Conservation (phyloP, 75 land plant species). For the Sequoia sempervirens region DNA sequence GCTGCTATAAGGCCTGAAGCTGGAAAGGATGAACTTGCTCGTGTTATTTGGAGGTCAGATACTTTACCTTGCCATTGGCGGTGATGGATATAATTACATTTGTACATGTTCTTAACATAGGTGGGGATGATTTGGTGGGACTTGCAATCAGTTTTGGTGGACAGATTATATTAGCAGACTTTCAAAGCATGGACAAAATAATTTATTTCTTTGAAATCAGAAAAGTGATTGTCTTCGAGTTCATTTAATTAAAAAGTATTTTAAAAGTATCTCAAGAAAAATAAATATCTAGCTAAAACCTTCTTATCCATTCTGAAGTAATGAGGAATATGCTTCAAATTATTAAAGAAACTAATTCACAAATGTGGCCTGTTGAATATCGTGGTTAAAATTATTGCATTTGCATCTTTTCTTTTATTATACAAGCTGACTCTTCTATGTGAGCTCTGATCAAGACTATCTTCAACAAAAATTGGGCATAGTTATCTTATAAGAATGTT, state of each 20-base stretch:
- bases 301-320: background rate
- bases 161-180: background rate
- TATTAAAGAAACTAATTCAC: background rate
- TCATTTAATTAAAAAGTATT: background rate
- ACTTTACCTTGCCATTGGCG: background rate
- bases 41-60: slow-evolving; percentile 76
- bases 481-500: background rate
- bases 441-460: background rate
- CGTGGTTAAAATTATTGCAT: background rate
- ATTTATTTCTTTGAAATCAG: background rate
- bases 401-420: background rate
- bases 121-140: background rate
- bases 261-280: background rate
- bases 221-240: background rate
- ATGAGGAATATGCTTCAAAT: background rate
- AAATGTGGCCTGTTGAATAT: background rate
- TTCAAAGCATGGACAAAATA: background rate
- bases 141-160: background rate
- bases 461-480: background rate
- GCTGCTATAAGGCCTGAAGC: slow-evolving; percentile 71
- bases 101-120: background rate
- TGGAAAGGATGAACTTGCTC: slow-evolving; percentile 65
- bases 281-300: background rate
- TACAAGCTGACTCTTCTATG: background rate
- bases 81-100: background rate